phyloP scores from a whole-genome alignment of 495 filamentous ascomycete genomes.

The Darksidea phi region DNA sequence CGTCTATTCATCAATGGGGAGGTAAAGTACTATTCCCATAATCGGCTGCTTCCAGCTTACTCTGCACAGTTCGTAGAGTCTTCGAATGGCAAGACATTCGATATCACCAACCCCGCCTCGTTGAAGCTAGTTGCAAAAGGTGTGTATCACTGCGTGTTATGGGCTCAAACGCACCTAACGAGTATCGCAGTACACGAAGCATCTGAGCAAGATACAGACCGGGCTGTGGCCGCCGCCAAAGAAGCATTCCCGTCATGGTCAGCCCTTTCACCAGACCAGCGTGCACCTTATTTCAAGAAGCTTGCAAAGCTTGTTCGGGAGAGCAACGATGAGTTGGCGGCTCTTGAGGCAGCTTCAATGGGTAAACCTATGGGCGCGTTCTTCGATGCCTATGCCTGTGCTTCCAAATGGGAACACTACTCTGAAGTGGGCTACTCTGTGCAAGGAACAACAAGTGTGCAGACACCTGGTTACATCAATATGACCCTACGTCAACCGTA shows the following conservation, averaged over 20 bases:
- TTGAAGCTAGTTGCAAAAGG: constrained; percentile 48
- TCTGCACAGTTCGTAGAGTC: constrained; percentile 47
- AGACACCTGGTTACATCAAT: constrained; percentile 39
- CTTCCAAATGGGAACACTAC: constrained; percentile 31
- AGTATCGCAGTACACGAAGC: constrained; percentile 49
- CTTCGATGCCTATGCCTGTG: constrained; percentile 40
- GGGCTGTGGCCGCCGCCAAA: constrained; percentile 59
- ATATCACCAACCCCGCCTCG: constrained; percentile 49
- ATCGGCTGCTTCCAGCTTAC: not conserved
- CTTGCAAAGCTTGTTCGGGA: constrained; percentile 53
- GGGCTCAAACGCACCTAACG: not conserved
- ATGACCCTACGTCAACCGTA: constrained; percentile 43
- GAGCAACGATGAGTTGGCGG: constrained; percentile 50
- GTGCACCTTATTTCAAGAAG: constrained; percentile 52
- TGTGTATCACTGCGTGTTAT: not conserved
- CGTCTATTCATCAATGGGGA: constrained; percentile 54
- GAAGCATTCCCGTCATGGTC: constrained; percentile 60
- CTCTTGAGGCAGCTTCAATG: constrained; percentile 56
- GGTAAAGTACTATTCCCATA: constrained; percentile 33
- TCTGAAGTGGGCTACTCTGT: constrained; percentile 35
- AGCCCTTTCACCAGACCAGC: constrained; percentile 46
- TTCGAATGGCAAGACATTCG: constrained; percentile 49
- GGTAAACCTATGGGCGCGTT: constrained; percentile 46
- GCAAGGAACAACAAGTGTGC: constrained; percentile 37
- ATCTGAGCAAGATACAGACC: constrained; percentile 54